phyloP scores from a whole-genome alignment of 768 basidiomycete species.

The Cyclocybe cylindracea region DNA sequence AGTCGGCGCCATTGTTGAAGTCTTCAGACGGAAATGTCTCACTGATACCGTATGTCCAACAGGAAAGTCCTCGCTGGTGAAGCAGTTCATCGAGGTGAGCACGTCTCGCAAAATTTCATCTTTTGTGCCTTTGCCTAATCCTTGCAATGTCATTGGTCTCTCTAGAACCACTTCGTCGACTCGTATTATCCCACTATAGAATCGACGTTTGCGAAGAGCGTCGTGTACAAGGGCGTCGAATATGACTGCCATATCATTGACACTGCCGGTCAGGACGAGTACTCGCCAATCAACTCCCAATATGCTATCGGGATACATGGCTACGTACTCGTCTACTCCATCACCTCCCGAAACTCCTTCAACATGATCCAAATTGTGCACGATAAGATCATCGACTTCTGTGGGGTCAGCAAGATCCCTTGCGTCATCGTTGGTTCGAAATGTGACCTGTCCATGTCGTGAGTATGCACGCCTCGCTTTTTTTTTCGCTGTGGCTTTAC shows the following conservation, averaged over 20 bases:
- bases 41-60: constrained; percentile 13
- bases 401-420: constrained; percentile 82
- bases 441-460: constrained; percentile 58
- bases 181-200: constrained; percentile 97
- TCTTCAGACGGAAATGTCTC: background rate
- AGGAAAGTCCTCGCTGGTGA: constrained; percentile 96
- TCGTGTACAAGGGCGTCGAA: constrained; percentile 85
- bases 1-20: background rate
- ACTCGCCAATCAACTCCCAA: constrained; percentile 89
- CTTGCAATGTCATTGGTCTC: too few relatives aligned
- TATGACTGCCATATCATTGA: constrained; percentile 98
- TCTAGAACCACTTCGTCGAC: constrained; percentile 79
- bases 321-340: constrained; percentile 95
- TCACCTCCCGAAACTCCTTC: constrained; percentile 86
- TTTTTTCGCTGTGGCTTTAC: constrained; percentile 13
- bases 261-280: constrained; percentile 99
- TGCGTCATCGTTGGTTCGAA: constrained; percentile 96
- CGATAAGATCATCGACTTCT: constrained; percentile 95
- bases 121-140: background rate
- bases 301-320: constrained; percentile 98
- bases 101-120: background rate
- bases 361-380: constrained; percentile 94
- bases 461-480: constrained; percentile 6
- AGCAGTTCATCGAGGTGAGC: constrained; percentile 82
- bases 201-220: constrained; percentile 80